Percentiles rank a stretch among this genome's conserved stretches.
These are phyloP conservation scores for Plasmodium gaboni DNA, from an alignment of 169 alveolate species.

Conservation along the genomic window DNA sequence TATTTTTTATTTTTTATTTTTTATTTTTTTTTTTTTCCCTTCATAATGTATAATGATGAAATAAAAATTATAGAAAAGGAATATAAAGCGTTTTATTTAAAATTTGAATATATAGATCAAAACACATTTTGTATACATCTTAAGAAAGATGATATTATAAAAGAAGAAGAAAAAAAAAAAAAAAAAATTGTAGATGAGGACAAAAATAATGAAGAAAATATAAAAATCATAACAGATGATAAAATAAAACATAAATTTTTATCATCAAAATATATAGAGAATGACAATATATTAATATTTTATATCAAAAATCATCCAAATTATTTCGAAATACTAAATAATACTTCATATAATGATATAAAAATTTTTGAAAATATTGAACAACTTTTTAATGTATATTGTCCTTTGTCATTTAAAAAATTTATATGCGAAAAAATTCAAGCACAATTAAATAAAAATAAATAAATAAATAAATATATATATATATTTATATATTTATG, in stretches of 20 bases:
- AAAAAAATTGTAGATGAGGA: too few species aligned
- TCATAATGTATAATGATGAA: slow-evolving; percentile 28
- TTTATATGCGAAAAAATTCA: slow-evolving; percentile 14
- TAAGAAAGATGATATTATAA: slow-evolving; percentile 23
- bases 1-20: not conserved
- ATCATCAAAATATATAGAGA: not conserved
- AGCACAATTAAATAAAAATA: not conserved
- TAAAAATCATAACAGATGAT: too few species aligned
- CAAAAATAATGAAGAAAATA: too few species aligned
- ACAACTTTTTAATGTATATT: slow-evolving; percentile 38
- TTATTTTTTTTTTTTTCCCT: not conserved
- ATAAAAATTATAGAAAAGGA: slow-evolving; percentile 51
- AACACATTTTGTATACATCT: slow-evolving; percentile 36
- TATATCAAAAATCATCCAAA: slow-evolving; percentile 13
- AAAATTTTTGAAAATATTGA: slow-evolving; percentile 48
- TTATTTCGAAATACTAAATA: slow-evolving; percentile 35
- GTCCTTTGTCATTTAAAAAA: slow-evolving; percentile 51
- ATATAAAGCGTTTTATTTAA: slow-evolving; percentile 21
- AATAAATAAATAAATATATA: not conserved
- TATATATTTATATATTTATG: not conserved
- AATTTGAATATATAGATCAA: slow-evolving; percentile 24
- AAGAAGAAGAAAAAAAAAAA: too few species aligned
- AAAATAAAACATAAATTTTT: not conserved
- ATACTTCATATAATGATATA: not conserved
- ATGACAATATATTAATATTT: slow-evolving; percentile 14